phyloP scores from a whole-genome alignment of 768 basidiomycete species.

The Mycena olivaceomarginata region DNA sequence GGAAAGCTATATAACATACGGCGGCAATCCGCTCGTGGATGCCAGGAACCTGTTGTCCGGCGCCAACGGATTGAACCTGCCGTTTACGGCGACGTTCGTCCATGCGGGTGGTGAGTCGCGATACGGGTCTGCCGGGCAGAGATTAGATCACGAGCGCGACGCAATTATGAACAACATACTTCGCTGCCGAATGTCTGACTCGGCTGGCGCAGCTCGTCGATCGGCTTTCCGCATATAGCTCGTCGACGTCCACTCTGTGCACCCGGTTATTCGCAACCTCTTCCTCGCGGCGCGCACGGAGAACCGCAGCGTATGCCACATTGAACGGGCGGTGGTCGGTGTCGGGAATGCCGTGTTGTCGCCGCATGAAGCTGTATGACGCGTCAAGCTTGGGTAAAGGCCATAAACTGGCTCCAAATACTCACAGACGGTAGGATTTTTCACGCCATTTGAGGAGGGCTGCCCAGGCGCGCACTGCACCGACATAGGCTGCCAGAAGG shows the following conservation, averaged over 20 bases:
- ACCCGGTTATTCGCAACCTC: constrained; percentile 62
- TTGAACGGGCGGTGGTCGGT: constrained; percentile 89
- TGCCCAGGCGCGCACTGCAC: constrained; percentile 63
- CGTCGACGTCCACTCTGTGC: constrained; percentile 50
- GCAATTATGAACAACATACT: constrained; percentile 57
- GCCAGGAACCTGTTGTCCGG: constrained; percentile 40
- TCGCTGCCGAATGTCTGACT: constrained; percentile 68
- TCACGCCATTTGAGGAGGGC: constrained; percentile 77
- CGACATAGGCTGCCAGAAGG: constrained; percentile 61
- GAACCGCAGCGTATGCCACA: constrained; percentile 88
- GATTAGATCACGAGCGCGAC: constrained; percentile 51
- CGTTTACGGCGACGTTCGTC: constrained; percentile 38
- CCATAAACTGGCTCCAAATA: constrained; percentile 19
- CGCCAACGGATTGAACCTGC: constrained; percentile 46
- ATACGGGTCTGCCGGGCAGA: constrained; percentile 45
- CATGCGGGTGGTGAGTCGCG: constrained; percentile 43
- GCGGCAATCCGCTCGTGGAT: constrained; percentile 36
- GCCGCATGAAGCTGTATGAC: constrained; percentile 76
- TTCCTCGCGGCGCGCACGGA: constrained; percentile 73
- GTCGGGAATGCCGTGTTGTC: constrained; percentile 91
- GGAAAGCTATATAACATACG: constrained; percentile 31
- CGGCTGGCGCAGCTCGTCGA: constrained; percentile 58
- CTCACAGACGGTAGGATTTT: constrained; percentile 79
- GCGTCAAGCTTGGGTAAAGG: constrained; percentile 22
- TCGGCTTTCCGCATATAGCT: constrained; percentile 51